Conservation (phyloP, 2,329 filamentous ascomycete genomes). For the Neonectria magnoliae region DNA sequence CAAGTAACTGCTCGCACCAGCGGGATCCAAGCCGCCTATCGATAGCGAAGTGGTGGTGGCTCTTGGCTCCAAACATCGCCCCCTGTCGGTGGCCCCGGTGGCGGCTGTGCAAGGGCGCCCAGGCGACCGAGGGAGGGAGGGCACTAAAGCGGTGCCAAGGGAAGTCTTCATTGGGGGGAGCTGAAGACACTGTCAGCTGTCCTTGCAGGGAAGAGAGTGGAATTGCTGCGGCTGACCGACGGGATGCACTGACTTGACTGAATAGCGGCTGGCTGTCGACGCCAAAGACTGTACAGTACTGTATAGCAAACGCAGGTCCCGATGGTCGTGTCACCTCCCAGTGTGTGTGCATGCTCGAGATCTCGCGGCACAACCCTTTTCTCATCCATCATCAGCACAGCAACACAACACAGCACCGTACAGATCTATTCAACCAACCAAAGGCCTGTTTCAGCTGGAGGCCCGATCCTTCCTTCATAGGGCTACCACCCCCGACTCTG, state of each 20-base stretch:
- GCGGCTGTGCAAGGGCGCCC: constrained; percentile 18
- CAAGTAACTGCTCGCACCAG: not conserved
- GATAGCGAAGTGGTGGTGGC: not conserved
- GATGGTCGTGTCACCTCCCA: too few species aligned
- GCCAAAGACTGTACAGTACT: too few species aligned
- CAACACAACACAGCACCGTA: too few species aligned
- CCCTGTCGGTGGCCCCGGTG: constrained; percentile 27
- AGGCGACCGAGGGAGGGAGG: constrained; percentile 3
- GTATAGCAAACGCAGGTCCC: too few species aligned
- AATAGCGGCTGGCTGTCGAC: not conserved
- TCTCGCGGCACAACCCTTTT: too few species aligned
- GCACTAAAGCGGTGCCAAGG: constrained; percentile 27
- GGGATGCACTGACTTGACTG: not conserved
- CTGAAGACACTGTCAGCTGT: constrained; percentile 6
- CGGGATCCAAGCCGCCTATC: not conserved
- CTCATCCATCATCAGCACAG: too few species aligned
- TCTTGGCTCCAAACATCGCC: not conserved
- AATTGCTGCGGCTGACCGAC: not conserved
- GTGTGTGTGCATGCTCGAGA: too few species aligned
- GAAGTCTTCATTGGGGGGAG: constrained; percentile 19
- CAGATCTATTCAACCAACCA: too few species aligned
- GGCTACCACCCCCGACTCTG: constrained; percentile 10
- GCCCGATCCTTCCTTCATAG: constrained; percentile 11
- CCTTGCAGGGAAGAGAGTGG: not conserved
- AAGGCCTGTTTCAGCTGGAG: constrained; percentile 20